Conservation (phyloP, 2,329 filamentous ascomycete genomes). For the Paramyrothecium sp. region DNA sequence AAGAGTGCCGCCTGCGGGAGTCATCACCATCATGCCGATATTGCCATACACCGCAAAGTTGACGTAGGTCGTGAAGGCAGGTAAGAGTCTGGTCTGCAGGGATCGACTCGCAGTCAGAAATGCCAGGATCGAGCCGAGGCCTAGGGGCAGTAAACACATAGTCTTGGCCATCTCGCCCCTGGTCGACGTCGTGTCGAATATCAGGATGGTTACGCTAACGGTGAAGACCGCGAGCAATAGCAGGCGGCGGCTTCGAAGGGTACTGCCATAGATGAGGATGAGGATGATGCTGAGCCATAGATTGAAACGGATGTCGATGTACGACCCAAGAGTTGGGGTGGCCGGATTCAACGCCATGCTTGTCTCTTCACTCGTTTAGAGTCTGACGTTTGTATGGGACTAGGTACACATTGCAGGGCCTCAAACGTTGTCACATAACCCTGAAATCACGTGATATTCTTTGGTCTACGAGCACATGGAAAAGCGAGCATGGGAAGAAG, state of each 20-base stretch:
- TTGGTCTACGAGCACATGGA: too few species aligned
- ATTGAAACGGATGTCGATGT: constrained; percentile 8
- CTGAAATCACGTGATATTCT: too few species aligned
- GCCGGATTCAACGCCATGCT: constrained; percentile 32
- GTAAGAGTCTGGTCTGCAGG: constrained; percentile 1
- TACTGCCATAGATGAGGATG: background rate
- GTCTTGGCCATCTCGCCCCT: background rate
- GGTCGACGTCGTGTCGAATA: constrained; percentile 5
- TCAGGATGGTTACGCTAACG: background rate
- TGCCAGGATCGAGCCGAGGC: constrained; percentile 4
- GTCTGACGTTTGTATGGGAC: background rate
- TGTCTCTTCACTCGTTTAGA: constrained; percentile 14
- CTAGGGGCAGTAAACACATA: constrained; percentile 5
- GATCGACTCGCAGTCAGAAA: constrained; percentile 1
- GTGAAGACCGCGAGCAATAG: constrained; percentile 4
- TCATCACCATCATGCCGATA: constrained; percentile 4
- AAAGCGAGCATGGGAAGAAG: too few species aligned
- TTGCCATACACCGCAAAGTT: constrained; percentile 6
- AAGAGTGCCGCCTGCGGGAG: constrained; percentile 5
- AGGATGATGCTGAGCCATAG: constrained; percentile 6
- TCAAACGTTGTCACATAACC: too few species aligned
- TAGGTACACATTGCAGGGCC: too few species aligned
- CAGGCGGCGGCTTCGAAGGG: constrained; percentile 3
- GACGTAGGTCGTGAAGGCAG: constrained; percentile 4
- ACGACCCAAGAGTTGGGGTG: background rate